A percentile compares a stretch with the other conserved stretches of the same genome.
Conservation (phyloP, 2,329 filamentous ascomycete species). For the Alternaria brassicae region DNA sequence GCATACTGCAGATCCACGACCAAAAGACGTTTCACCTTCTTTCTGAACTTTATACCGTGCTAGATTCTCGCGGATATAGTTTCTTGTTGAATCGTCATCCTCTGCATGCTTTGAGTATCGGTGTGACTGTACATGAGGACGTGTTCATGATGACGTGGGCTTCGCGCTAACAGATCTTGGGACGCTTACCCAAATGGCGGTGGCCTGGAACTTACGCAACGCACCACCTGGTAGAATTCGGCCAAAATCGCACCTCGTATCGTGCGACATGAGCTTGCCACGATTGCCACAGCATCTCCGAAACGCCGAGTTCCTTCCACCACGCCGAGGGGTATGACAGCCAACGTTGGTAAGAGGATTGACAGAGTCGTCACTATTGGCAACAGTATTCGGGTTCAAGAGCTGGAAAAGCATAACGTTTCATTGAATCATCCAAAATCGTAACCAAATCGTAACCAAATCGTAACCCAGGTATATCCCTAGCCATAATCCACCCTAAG, state of each 20-base stretch:
- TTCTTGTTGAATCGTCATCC: background rate
- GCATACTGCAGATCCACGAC: background rate
- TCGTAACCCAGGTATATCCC: conserved; percentile 5
- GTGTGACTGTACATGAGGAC: background rate
- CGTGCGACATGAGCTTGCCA: background rate
- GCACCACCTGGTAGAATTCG: background rate
- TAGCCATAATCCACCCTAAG: background rate
- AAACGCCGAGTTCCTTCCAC: background rate
- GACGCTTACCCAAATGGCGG: background rate
- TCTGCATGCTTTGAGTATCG: background rate
- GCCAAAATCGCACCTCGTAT: conserved; percentile 1
- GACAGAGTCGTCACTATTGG: background rate
- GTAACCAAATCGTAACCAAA: conserved; percentile 5
- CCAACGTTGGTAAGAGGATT: background rate
- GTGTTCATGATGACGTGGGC: background rate
- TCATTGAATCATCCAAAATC: conserved; percentile 5
- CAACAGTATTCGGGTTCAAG: background rate
- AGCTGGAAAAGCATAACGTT: background rate
- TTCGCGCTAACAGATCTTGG: background rate
- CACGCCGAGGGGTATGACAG: background rate
- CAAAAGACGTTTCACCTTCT: background rate
- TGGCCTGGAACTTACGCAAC: background rate
- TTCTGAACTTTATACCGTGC: background rate
- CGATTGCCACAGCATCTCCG: background rate
- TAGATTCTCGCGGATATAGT: background rate